phyloP scores from a whole-genome alignment of 768 basidiomycete genomes.

The Lentinula sp. region DNA sequence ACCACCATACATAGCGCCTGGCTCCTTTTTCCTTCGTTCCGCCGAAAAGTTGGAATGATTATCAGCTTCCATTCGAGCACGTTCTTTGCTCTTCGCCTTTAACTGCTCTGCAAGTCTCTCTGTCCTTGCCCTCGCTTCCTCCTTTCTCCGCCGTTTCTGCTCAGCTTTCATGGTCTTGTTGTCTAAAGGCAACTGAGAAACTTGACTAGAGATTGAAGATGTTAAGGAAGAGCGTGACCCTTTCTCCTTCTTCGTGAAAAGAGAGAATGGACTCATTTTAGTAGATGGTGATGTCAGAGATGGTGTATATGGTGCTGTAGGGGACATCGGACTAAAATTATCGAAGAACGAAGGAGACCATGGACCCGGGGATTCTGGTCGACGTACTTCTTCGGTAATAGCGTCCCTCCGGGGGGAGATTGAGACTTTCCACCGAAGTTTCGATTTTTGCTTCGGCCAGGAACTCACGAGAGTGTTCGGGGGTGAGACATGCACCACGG shows the following conservation, averaged over 20 bases:
- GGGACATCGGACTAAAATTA: neutral
- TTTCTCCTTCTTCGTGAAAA: conserved; percentile 17
- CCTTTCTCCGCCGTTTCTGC: conserved; percentile 35
- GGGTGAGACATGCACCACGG: neutral
- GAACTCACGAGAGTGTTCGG: conserved; percentile 1
- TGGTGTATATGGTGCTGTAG: neutral
- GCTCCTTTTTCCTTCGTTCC: conserved; percentile 13
- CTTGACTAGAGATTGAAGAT: conserved; percentile 11
- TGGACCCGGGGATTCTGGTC: neutral
- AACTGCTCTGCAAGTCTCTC: conserved; percentile 41
- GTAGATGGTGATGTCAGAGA: conserved; percentile 10
- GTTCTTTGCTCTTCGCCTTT: conserved; percentile 29
- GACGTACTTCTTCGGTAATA: conserved; percentile 12
- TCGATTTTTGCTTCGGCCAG: conserved; percentile 24
- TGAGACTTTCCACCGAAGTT: neutral
- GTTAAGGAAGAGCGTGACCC: conserved; percentile 6
- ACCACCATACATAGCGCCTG: conserved; percentile 15
- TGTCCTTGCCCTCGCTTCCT: conserved; percentile 26
- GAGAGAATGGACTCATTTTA: conserved; percentile 13
- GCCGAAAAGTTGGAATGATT: conserved; percentile 22
- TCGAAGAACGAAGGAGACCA: neutral
- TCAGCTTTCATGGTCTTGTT: conserved; percentile 37
- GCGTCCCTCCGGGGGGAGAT: neutral
- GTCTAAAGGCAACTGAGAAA: conserved; percentile 25
- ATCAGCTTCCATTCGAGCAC: conserved; percentile 22